Percentiles rank a stretch among this genome's conserved stretches.
Conservation (phyloP, 805 yeast genomes). For the Metschnikowia reukaufii region DNA sequence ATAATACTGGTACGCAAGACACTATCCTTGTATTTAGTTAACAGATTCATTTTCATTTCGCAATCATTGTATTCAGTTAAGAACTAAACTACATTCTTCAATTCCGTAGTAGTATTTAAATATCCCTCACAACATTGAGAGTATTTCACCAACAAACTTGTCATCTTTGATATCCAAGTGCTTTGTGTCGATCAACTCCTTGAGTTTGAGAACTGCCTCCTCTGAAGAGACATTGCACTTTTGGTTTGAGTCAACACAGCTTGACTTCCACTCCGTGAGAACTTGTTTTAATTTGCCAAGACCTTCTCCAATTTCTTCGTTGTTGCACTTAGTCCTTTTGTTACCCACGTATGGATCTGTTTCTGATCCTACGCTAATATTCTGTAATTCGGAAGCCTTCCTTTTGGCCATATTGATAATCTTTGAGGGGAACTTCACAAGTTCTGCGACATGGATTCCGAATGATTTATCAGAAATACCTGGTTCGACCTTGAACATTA, state of each 20-base stretch:
- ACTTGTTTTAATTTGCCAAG: constrained; percentile 48
- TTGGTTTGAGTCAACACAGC: constrained; percentile 33
- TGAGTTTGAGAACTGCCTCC: constrained; percentile 42
- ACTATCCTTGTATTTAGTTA: not conserved
- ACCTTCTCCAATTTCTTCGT: constrained; percentile 55
- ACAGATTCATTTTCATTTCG: not conserved
- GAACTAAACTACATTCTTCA: not conserved
- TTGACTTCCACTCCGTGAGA: constrained; percentile 53
- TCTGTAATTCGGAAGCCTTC: constrained; percentile 85
- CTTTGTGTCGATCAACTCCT: constrained; percentile 32
- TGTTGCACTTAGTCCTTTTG: constrained; percentile 52
- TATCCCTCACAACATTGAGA: constrained; percentile 31
- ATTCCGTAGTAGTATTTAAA: not conserved
- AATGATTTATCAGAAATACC: constrained; percentile 96
- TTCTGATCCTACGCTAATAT: constrained; percentile 35
- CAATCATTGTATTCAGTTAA: not conserved
- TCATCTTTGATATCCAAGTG: constrained; percentile 25
- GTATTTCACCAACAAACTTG: constrained; percentile 47
- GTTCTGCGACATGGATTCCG: constrained; percentile 97
- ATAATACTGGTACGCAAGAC: too few relatives aligned
- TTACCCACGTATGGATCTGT: constrained; percentile 42
- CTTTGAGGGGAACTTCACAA: constrained; percentile 88
- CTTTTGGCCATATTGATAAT: constrained; percentile 94
- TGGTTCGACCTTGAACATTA: constrained; percentile 89
- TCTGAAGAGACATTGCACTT: constrained; percentile 30